Base-by-base conservation (phyloP, 345 rosid species). In the Passiflora organensis region DNA sequence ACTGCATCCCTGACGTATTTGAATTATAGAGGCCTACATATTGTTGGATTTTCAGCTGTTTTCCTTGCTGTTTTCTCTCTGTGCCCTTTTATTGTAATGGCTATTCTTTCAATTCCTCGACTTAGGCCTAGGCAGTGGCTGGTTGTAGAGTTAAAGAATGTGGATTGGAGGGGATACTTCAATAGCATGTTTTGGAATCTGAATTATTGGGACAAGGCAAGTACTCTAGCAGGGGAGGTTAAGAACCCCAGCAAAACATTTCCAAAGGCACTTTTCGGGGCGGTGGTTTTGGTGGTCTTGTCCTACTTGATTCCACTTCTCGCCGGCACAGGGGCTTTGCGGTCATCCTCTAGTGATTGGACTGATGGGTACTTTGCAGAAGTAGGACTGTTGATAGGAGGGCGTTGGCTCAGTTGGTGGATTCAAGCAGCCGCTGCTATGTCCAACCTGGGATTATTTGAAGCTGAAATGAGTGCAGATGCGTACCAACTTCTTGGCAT, bases 101-200 rank as follows among this genome's bases (percentile, higher is more conserved):
- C 64, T 45, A 13, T 91, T 24, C 75, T 91, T 20, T 67, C 96
- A 1, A 63, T 91, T 47, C 96, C 96, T 62, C 69, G 59, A 18
- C 72, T 88, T 46, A 78, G 57, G 72, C 95, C 95, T 43, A 65
- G 25, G 61, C 76, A 77, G 38, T 91, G 98, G 96, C 48, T 91
- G 47, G 76, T 68, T 45, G 79, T 91, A 8, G 88, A 87, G 70
- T 72, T 69, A 51, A 62, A 56, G 60, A 78, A 67, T 67, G 83
- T 87, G 48, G 73, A 91, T 43, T 91, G 96, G 98, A 87, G 95
- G 67, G 86, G 85, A 1, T 85, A 80, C 68, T 88, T 91, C 66
- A 91, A 91, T 64, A 73, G 85, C 57, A 78, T 91, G 96, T 87
- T 91, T 70, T 91, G 98, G 98, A 91, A 91, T 72, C 67, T 87